Conservation (phyloP, 2,329 filamentous ascomycete genomes). For the Periglandula ipomoeae region DNA sequence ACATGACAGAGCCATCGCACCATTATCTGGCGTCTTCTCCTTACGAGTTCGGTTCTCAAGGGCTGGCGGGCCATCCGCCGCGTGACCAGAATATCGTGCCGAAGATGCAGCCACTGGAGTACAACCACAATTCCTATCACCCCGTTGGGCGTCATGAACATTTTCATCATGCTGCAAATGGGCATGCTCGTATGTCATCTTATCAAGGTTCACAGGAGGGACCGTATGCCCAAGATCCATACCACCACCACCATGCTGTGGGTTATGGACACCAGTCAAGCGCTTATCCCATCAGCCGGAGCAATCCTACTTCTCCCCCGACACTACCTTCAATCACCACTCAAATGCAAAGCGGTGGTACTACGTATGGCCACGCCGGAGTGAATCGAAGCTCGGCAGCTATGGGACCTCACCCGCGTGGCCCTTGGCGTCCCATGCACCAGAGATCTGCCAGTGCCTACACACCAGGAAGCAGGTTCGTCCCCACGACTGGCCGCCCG, state of each 20-base stretch:
- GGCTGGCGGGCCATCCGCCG: conserved; percentile 4
- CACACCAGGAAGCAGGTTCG: conserved; percentile 9
- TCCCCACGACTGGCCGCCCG: conserved; percentile 8
- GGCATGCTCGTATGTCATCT: conserved; percentile 4
- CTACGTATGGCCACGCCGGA: neutral
- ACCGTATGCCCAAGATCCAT: neutral
- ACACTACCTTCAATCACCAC: conserved; percentile 17
- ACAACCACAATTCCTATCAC: conserved; percentile 7
- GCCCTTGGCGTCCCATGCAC: conserved; percentile 12
- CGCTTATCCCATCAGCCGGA: conserved; percentile 1
- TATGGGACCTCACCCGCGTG: neutral
- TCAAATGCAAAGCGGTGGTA: conserved; percentile 10
- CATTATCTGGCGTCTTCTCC: conserved; percentile 6
- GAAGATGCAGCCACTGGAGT: conserved; percentile 14
- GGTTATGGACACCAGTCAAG: neutral
- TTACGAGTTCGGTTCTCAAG: conserved; percentile 5
- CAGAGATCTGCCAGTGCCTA: conserved; percentile 16
- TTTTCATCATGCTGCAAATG: neutral
- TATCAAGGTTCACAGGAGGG: neutral
- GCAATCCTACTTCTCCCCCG: conserved; percentile 5
- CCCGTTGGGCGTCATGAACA: neutral
- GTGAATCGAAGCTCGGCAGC: neutral
- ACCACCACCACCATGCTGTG: neutral
- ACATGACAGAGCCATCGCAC: conserved; percentile 1
- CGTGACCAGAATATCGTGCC: conserved; percentile 15